These are phyloP conservation scores for Alternaria solani DNA, from an alignment of 2,329 filamentous ascomycete species.

Conservation along the genomic window DNA sequence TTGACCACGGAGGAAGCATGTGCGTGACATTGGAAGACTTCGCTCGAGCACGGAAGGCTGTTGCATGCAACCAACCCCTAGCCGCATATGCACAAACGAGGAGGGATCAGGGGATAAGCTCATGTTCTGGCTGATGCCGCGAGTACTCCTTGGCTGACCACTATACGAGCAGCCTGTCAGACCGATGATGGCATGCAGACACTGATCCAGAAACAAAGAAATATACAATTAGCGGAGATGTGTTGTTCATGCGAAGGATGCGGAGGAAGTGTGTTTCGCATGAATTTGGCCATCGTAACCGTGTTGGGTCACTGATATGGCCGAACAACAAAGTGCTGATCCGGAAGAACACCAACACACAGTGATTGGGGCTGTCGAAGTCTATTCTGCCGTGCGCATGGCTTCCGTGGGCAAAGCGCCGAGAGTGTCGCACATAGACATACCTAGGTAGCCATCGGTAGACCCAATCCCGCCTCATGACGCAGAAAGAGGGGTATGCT, in stretches of 20 bases:
- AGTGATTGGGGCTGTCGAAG: slow-evolving; percentile 7
- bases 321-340: slow-evolving; percentile 13
- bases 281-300: slow-evolving; percentile 20
- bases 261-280: slow-evolving; percentile 12
- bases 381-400: slow-evolving; percentile 2
- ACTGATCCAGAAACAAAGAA: slow-evolving; percentile 14
- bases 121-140: slow-evolving; percentile 28
- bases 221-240: slow-evolving; percentile 7
- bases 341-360: slow-evolving; percentile 5
- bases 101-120: slow-evolving; percentile 36
- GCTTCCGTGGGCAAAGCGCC: slow-evolving; percentile 4
- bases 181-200: slow-evolving; percentile 19
- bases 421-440: slow-evolving; percentile 6
- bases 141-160: slow-evolving; percentile 29
- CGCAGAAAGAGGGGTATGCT: slow-evolving; percentile 29
- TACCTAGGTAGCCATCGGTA: background rate
- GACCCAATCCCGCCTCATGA: slow-evolving; percentile 21
- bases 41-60: slow-evolving; percentile 42
- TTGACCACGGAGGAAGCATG: slow-evolving; percentile 10
- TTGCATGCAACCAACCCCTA: slow-evolving; percentile 46
- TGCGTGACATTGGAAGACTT: slow-evolving; percentile 17
- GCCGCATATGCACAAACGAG: slow-evolving; percentile 47
- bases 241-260: slow-evolving; percentile 14
- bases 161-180: slow-evolving; percentile 24
- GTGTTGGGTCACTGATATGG: slow-evolving; percentile 18